phyloP scores from a whole-genome alignment of 2,329 filamentous ascomycete genomes.

The Cladosporium sp. region DNA sequence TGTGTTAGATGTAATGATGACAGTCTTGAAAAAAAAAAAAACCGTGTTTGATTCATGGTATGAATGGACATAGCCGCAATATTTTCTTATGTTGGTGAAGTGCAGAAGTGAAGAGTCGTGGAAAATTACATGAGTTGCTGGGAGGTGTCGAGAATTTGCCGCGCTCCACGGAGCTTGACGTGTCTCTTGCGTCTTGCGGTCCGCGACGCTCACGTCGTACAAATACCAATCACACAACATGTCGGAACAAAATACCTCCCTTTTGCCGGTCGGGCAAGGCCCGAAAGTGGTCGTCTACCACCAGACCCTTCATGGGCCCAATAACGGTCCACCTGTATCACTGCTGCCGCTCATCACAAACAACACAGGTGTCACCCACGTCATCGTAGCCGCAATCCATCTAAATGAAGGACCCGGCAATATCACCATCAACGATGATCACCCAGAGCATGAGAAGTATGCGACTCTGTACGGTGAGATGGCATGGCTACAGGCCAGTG shows the following conservation, averaged over 20 bases:
- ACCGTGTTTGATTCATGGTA: too few relatives aligned
- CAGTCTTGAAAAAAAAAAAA: too few relatives aligned
- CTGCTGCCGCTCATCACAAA: slow-evolving; percentile 57
- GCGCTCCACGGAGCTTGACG: too few relatives aligned
- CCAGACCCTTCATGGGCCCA: slow-evolving; percentile 57
- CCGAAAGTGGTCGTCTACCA: slow-evolving; percentile 54
- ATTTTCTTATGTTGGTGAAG: too few relatives aligned
- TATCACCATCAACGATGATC: slow-evolving; percentile 76
- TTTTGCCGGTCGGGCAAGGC: slow-evolving; percentile 33
- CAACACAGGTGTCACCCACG: slow-evolving; percentile 65
- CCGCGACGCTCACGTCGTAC: too few relatives aligned
- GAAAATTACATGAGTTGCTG: too few relatives aligned
- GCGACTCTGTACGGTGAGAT: slow-evolving; percentile 75
- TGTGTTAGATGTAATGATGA: too few relatives aligned
- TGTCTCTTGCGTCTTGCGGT: too few relatives aligned
- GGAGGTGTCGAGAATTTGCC: too few relatives aligned
- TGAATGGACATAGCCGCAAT: too few relatives aligned
- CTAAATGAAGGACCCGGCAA: slow-evolving; percentile 63
- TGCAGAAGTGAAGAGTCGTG: too few relatives aligned
- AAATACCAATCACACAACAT: background rate
- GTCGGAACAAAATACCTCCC: background rate
- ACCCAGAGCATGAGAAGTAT: slow-evolving; percentile 59
- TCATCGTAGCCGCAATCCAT: slow-evolving; percentile 83
- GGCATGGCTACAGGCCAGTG: slow-evolving; percentile 62
- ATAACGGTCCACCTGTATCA: slow-evolving; percentile 51